Conservation (phyloP, 768 basidiomycete species). For the Mrakia gelida region DNA sequence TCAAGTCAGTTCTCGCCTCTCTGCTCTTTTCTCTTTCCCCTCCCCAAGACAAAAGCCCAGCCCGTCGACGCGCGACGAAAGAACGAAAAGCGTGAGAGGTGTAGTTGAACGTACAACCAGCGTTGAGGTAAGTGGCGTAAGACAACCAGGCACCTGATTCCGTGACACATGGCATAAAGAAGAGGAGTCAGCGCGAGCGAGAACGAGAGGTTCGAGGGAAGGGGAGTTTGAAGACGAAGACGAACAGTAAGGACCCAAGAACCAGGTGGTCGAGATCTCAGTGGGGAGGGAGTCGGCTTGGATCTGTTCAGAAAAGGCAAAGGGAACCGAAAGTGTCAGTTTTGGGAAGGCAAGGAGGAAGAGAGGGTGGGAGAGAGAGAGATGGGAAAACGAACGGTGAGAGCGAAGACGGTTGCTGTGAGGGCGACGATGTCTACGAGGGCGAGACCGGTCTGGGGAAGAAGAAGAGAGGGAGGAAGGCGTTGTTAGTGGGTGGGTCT, state of each 20-base stretch:
- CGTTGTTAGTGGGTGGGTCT: not conserved
- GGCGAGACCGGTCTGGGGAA: constrained; percentile 52
- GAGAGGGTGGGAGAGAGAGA: constrained; percentile 2
- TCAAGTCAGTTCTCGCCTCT: not conserved
- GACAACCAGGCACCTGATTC: constrained; percentile 28
- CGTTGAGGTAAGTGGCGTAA: constrained; percentile 62
- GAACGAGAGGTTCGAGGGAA: not conserved
- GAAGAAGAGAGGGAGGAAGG: not conserved
- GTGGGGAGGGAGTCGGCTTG: constrained; percentile 51
- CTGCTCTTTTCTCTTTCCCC: not conserved
- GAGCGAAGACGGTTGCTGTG: constrained; percentile 55
- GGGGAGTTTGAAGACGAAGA: constrained; percentile 40
- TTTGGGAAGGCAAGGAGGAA: not conserved
- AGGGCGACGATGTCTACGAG: constrained; percentile 56
- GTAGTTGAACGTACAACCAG: constrained; percentile 44
- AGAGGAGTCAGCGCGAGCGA: not conserved
- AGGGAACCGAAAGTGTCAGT: no score
- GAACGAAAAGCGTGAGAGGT: constrained; percentile 10
- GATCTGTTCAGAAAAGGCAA: constrained; percentile 47
- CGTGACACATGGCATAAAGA: no score
- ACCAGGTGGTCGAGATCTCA: constrained; percentile 44
- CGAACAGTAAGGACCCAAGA: constrained; percentile 61
- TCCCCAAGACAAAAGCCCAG: not conserved
- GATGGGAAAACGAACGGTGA: constrained; percentile 52
- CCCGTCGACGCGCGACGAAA: not conserved